phyloP scores from a whole-genome alignment of 176 grass and related monocot genomes.

The Guadua angustifolia region DNA sequence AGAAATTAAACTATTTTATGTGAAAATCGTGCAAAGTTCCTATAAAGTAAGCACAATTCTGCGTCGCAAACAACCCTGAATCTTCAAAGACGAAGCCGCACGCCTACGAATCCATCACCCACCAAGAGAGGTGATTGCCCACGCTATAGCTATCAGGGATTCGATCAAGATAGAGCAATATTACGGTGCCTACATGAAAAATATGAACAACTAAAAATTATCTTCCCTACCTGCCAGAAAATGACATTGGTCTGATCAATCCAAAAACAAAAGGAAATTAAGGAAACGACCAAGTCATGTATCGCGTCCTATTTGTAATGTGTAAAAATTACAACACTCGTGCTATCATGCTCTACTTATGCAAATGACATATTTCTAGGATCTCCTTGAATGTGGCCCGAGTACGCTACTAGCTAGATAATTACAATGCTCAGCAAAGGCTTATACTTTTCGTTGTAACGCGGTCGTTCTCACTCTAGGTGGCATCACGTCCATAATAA shows the following conservation, averaged over 20 bases:
- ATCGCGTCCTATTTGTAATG: background rate
- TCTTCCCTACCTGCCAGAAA: background rate
- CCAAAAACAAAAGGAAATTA: background rate
- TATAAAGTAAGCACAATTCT: background rate
- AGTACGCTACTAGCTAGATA: background rate
- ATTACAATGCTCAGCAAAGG: background rate
- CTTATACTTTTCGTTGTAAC: background rate
- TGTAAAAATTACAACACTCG: background rate
- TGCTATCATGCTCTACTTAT: background rate
- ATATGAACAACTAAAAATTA: background rate
- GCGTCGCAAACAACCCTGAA: background rate
- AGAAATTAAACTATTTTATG: background rate
- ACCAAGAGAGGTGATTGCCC: background rate
- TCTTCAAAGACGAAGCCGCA: too few relatives aligned
- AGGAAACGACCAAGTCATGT: background rate
- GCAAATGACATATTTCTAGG: background rate
- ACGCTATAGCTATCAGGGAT: background rate
- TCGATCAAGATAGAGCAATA: background rate
- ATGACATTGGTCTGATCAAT: background rate
- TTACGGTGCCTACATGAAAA: background rate
- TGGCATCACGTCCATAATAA: slow-evolving; percentile 42
- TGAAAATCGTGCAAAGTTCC: background rate
- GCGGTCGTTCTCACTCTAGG: slow-evolving; percentile 36
- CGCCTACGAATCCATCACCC: too few relatives aligned
- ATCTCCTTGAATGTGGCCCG: background rate